These are phyloP conservation scores for Sporothrix pseudoabietina DNA, from an alignment of 2,329 filamentous ascomycete species.

Conservation along the genomic window DNA sequence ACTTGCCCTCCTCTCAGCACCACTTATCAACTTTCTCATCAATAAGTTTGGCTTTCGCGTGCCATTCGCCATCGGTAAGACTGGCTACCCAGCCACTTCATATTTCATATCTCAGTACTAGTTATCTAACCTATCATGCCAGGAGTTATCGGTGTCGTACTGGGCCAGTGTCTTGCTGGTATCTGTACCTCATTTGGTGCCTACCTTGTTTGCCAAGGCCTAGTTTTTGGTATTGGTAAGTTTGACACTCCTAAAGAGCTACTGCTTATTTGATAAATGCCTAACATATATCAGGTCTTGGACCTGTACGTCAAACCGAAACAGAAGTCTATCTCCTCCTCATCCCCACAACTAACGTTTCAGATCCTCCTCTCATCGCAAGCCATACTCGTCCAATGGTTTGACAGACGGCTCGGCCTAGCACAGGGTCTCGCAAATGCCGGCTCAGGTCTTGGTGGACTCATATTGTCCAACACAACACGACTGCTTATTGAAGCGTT, in stretches of 20 bases:
- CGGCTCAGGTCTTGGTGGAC: slow-evolving; percentile 28
- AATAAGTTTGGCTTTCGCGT: slow-evolving; percentile 5
- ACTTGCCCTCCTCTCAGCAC: slow-evolving; percentile 16
- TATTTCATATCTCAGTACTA: too few relatives aligned
- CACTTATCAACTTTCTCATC: slow-evolving; percentile 1
- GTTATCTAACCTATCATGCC: not conserved
- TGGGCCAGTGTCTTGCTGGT: slow-evolving; percentile 27
- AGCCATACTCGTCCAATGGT: slow-evolving; percentile 24
- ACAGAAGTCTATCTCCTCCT: not conserved
- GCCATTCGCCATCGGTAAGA: not conserved
- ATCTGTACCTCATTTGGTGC: slow-evolving; percentile 22
- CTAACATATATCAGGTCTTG: not conserved
- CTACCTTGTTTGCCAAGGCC: slow-evolving; percentile 29
- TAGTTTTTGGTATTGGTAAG: slow-evolving; percentile 27
- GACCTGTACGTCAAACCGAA: not conserved
- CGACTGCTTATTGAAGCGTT: slow-evolving; percentile 22
- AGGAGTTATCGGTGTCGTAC: slow-evolving; percentile 24
- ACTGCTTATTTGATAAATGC: not conserved
- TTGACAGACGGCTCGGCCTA: slow-evolving; percentile 24
- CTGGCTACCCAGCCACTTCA: too few relatives aligned
- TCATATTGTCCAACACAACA: slow-evolving; percentile 28
- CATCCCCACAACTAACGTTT: not conserved
- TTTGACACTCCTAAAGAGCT: not conserved
- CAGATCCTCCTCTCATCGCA: slow-evolving; percentile 22
- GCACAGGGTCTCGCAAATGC: slow-evolving; percentile 26